These are phyloP conservation scores for Scleroderma bovista DNA, from an alignment of 768 basidiomycete genomes.

Conservation along the genomic window DNA sequence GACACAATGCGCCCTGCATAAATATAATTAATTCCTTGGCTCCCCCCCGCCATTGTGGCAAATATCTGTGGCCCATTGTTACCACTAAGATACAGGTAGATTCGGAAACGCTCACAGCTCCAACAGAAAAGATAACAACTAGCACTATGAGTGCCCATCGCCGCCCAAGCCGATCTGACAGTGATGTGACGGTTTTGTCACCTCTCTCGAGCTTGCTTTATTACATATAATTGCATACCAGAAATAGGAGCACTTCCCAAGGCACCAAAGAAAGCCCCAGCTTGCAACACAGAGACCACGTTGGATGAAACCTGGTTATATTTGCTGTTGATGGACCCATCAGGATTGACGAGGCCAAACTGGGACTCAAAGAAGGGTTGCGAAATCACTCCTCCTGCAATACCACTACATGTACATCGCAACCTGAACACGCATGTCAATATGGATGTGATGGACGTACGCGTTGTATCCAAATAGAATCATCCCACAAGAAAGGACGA, in stretches of 20 bases:
- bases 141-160: constrained; percentile 57
- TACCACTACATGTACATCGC: constrained; percentile 37
- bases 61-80: background rate
- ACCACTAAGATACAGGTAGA: background rate
- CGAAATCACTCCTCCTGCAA: constrained; percentile 65
- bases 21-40: constrained; percentile 54
- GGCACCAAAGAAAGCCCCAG: constrained; percentile 76
- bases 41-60: constrained; percentile 38
- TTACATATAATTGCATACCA: constrained; percentile 33
- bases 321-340: constrained; percentile 36
- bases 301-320: constrained; percentile 53
- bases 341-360: constrained; percentile 6
- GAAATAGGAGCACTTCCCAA: constrained; percentile 60
- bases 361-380: constrained; percentile 20
- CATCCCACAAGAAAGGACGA: constrained; percentile 74
- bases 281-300: constrained; percentile 86
- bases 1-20: constrained; percentile 44
- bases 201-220: background rate
- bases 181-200: background rate
- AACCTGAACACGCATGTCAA: too few relatives aligned
- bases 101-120: constrained; percentile 47
- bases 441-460: constrained; percentile 30
- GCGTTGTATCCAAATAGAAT: constrained; percentile 81
- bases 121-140: constrained; percentile 58
- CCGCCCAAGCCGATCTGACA: constrained; percentile 58